phyloP scores from a whole-genome alignment of 176 grass and related monocot species.

The Pontederia crassipes region DNA sequence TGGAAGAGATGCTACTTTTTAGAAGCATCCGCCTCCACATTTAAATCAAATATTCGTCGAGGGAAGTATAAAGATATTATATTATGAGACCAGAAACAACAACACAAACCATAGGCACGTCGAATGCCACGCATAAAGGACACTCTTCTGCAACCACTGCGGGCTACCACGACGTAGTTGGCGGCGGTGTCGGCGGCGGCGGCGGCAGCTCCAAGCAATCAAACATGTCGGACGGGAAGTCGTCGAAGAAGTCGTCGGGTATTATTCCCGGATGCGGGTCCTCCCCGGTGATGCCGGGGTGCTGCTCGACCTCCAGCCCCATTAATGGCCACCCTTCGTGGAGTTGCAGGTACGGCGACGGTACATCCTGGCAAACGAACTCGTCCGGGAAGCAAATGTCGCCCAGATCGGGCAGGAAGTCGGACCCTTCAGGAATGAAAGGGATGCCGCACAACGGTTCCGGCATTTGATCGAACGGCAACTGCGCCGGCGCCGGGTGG shows the following conservation, averaged over 20 bases:
- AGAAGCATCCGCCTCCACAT: no score
- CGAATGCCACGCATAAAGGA: neutral
- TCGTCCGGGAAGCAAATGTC: neutral
- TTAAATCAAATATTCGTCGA: no score
- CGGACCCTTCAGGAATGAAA: neutral
- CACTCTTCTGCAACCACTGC: neutral
- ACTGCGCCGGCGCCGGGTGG: neutral
- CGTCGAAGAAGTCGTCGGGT: neutral
- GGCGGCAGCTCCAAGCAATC: slow-evolving; percentile 5
- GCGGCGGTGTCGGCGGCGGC: neutral
- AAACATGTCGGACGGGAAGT: slow-evolving; percentile 3
- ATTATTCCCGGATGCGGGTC: neutral
- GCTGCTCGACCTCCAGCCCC: neutral
- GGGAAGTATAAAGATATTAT: no score
- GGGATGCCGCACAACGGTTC: neutral
- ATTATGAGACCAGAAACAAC: no score
- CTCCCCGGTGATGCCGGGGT: neutral
- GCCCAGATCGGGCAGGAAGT: neutral
- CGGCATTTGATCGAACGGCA: neutral
- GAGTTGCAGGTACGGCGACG: neutral
- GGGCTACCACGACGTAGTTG: neutral
- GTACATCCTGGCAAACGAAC: neutral
- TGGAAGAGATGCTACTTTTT: no score
- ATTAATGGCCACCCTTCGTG: neutral
- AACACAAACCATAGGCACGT: neutral